Evolutionary conservation across 345 rosid species (phyloP).

Genomic region (Citrus hindsii): DNA sequence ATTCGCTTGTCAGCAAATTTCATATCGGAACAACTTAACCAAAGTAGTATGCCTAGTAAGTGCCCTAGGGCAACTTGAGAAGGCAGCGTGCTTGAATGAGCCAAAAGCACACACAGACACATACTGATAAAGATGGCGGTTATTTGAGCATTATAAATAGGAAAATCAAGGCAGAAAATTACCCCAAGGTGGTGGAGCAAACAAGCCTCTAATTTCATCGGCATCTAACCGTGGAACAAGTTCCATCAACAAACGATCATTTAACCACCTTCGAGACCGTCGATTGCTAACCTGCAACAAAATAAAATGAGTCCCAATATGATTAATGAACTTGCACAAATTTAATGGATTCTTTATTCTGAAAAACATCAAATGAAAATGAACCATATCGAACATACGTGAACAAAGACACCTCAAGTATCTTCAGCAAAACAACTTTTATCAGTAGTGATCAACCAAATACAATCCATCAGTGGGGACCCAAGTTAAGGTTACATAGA

Average conservation of each 20-base stretch:
- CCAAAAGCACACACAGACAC: background rate
- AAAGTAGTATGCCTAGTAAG: too few relatives aligned
- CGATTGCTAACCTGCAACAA: slow-evolving; percentile 72
- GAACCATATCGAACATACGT: background rate
- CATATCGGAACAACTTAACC: background rate
- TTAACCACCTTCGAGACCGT: slow-evolving; percentile 81
- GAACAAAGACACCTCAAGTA: background rate
- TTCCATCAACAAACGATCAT: slow-evolving; percentile 91
- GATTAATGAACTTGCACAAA: background rate
- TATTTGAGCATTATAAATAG: background rate
- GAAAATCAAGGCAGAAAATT: slow-evolving; percentile 15
- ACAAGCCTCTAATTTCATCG: slow-evolving; percentile 85
- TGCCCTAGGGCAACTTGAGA: background rate
- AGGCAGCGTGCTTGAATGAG: background rate
- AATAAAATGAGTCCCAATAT: background rate
- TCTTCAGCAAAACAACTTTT: background rate
- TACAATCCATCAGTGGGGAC: background rate
- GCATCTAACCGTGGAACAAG: slow-evolving; percentile 94
- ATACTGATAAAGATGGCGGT: background rate
- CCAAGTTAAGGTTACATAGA: background rate
- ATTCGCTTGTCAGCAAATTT: background rate
- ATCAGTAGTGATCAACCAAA: background rate
- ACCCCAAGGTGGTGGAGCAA: slow-evolving; percentile 99
- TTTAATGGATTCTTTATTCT: background rate
- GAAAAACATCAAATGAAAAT: background rate